Base-by-base conservation (phyloP, 2,329 filamentous ascomycete genomes). In the Celoporthe dispersa region DNA sequence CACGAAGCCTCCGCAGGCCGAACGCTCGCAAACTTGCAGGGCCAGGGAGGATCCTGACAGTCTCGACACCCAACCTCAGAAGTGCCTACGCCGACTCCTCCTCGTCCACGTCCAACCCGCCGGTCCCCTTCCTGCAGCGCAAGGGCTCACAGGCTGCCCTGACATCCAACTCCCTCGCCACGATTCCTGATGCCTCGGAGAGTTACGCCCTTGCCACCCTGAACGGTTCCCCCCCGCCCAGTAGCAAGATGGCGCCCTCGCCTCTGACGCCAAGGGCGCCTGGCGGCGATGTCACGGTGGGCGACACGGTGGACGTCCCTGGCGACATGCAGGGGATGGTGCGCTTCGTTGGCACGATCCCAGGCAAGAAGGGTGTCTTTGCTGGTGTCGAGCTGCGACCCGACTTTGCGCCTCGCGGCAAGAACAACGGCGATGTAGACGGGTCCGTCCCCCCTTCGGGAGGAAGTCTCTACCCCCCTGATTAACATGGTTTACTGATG, bases 401-500 rank as follows among this genome's bases (percentile, higher is more conserved):
- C 67, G 92, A 97, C 74, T 97, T 91, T 83, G 92, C 94, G 44
- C 81, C 86, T 66, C 89, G 92, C 78, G 96, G 96, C 44, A 99
- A 99, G 85, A 99, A 99, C 78, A 97, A 88, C 76, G 96, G 96
- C 73, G 94, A 97, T 80, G 96, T 98, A 68, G 95, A 98, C 75
- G 96, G 95, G 93, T 95, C 86, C 81, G 88, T 77, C 39, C 44
- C 33, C 37, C 69, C 72, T 68, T 57, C 55, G 11, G n/a, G 33
- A 35, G 19, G n/a, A 41, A 16, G 35, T 7, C 3, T 41, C 1
- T 41, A 16, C 14, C 39, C 22, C 19, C n/a, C 35, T 39, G 4
- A 9, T 59, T 39, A 62, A 44, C 44, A 9, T 68, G 19, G 71
- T 65, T 74, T 74, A 70, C 78, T 75, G 75, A 75, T 75, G 67